Evolutionary conservation across 441 rosid genomes (phyloP).

Genomic region (Omphalea diandra): DNA sequence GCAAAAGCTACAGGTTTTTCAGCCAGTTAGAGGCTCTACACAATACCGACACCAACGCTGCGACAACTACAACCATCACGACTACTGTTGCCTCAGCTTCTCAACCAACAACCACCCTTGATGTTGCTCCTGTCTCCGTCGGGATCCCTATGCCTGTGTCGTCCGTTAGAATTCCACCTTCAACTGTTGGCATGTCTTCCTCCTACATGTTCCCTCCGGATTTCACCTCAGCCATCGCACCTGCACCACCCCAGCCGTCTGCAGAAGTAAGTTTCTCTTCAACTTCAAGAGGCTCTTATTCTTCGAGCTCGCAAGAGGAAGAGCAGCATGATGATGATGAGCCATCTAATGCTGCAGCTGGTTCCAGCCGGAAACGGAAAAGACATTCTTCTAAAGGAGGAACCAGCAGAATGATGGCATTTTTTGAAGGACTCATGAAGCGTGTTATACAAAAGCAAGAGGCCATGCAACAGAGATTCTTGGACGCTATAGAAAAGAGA

Average conservation of each 20-base stretch:
- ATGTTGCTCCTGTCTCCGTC: constrained; percentile 60
- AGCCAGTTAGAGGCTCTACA: constrained; percentile 63
- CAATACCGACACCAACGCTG: constrained; percentile 16
- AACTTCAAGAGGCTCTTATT: constrained; percentile 54
- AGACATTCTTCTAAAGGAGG: constrained; percentile 35
- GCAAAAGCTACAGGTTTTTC: constrained; percentile 73
- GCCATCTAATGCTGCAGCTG: constrained; percentile 33
- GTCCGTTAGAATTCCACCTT: constrained; percentile 25
- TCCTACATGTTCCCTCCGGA: constrained; percentile 22
- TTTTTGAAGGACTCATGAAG: constrained; percentile 60
- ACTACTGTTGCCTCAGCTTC: constrained; percentile 13
- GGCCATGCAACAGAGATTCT: constrained; percentile 60
- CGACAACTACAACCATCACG: constrained; percentile 20
- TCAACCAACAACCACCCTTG: constrained; percentile 20
- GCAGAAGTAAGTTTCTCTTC: constrained; percentile 50
- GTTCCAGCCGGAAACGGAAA: constrained; percentile 65
- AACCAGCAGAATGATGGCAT: constrained; percentile 56
- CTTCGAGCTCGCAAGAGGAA: constrained; percentile 48
- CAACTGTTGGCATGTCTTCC: constrained; percentile 13
- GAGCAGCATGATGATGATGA: constrained; percentile 37
- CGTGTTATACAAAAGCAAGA: constrained; percentile 79
- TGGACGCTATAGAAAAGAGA: constrained; percentile 68
- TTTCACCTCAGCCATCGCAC: constrained; percentile 7
- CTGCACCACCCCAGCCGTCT: constrained; percentile 19
- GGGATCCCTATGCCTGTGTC: constrained; percentile 47